These are phyloP conservation scores for Purpureocillium lavendulum DNA, from an alignment of 2,329 filamentous ascomycete species.

Conservation along the genomic window DNA sequence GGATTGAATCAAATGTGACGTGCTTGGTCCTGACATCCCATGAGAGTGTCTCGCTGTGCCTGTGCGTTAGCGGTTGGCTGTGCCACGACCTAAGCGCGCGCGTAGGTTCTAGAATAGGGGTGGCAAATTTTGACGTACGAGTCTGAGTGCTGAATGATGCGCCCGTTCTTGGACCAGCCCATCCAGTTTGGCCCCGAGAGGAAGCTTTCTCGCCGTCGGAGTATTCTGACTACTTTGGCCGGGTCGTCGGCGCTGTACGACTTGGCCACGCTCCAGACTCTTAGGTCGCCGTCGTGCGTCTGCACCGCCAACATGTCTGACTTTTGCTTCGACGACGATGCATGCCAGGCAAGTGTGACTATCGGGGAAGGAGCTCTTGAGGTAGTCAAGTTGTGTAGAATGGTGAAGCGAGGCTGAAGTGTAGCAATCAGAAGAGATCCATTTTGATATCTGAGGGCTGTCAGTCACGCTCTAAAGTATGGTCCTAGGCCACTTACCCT, in stretches of 20 bases:
- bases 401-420: constrained; percentile 85
- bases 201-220: constrained; percentile 71
- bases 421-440: constrained; percentile 87
- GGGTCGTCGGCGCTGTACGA: constrained; percentile 60
- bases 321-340: constrained; percentile 89
- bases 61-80: constrained; percentile 22
- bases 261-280: constrained; percentile 96
- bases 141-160: constrained; percentile 87
- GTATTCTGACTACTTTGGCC: constrained; percentile 79
- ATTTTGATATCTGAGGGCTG: constrained; percentile 69
- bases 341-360: constrained; percentile 85
- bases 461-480: constrained; percentile 9
- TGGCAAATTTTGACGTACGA: constrained; percentile 51
- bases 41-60: constrained; percentile 69
- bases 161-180: constrained; percentile 96
- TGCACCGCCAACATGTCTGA: constrained; percentile 97
- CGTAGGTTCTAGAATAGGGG: constrained; percentile 18
- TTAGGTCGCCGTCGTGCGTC: constrained; percentile 81
- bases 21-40: constrained; percentile 99
- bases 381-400: constrained; percentile 84
- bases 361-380: constrained; percentile 80
- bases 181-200: constrained; percentile 84
- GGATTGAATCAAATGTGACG: constrained; percentile 81
- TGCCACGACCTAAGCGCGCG: constrained; percentile 35
- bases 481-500: constrained; percentile 51